A percentile compares a stretch with the other conserved stretches of the same genome.
phyloP scores from a whole-genome alignment of 116 monocot genomes.

The Zostera marina region DNA sequence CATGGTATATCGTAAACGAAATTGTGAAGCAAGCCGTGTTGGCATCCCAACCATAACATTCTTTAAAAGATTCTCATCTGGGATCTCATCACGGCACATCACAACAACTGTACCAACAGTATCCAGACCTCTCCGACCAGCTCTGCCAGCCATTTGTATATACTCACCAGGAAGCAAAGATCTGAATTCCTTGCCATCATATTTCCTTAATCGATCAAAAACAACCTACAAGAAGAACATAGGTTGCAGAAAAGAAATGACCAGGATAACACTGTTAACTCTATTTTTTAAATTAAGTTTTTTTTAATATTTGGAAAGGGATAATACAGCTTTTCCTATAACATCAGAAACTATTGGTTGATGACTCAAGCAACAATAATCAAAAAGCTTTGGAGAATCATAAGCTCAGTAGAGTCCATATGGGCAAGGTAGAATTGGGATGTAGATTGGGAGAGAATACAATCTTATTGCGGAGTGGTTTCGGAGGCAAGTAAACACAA shows the following conservation, averaged over 20 bases:
- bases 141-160: slow-evolving; percentile 99
- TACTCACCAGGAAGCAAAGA: slow-evolving; percentile 90
- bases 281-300: neutral
- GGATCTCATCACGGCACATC: slow-evolving; percentile 94
- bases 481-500: too few relatives aligned
- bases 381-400: too few relatives aligned
- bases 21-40: slow-evolving; percentile 83
- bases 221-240: slow-evolving; percentile 47
- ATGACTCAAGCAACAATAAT: too few relatives aligned
- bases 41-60: slow-evolving; percentile 82
- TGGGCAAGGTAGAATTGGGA: too few relatives aligned
- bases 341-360: too few relatives aligned
- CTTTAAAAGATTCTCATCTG: slow-evolving; percentile 78
- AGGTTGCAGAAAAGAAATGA: neutral
- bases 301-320: neutral
- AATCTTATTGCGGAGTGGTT: too few relatives aligned
- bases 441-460: too few relatives aligned
- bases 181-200: slow-evolving; percentile 93
- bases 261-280: too few relatives aligned
- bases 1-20: slow-evolving; percentile 90
- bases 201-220: slow-evolving; percentile 84
- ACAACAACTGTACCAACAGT: slow-evolving; percentile 86
- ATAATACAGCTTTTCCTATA: too few relatives aligned
- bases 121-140: slow-evolving; percentile 93
- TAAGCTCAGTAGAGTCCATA: too few relatives aligned